Evolutionary conservation across 2,329 filamentous ascomycete species (phyloP).

Genomic region (Aspergillus thermomutatus): DNA sequence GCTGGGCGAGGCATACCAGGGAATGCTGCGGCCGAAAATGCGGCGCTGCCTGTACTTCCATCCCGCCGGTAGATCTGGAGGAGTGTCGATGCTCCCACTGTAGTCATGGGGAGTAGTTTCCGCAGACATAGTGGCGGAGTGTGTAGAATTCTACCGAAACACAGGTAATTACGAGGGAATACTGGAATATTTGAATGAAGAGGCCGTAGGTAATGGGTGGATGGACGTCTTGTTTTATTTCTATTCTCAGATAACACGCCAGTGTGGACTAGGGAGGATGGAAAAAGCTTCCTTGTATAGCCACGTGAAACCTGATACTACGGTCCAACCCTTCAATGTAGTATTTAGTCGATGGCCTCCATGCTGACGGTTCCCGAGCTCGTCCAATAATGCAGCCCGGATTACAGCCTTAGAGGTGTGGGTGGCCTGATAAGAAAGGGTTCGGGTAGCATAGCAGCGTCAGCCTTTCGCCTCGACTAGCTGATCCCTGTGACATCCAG

Average conservation of each 20-base stretch:
- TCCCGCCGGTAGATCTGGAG: slow-evolving; percentile 11
- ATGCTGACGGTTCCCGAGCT: not conserved
- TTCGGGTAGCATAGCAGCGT: not conserved
- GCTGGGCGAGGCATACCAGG: slow-evolving; percentile 68
- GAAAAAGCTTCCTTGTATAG: not conserved
- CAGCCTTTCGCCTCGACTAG: not conserved
- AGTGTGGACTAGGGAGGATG: not conserved
- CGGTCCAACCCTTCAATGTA: not conserved
- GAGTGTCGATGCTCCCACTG: not conserved
- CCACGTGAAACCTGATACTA: not conserved
- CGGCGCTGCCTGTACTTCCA: slow-evolving; percentile 58
- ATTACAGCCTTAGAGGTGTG: not conserved
- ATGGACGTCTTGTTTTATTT: not conserved
- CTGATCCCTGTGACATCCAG: too few species aligned
- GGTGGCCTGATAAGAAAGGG: not conserved
- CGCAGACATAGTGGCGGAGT: not conserved
- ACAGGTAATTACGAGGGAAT: not conserved
- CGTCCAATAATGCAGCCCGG: not conserved
- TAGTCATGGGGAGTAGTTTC: not conserved
- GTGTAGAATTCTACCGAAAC: too few species aligned
- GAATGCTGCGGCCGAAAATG: slow-evolving; percentile 48
- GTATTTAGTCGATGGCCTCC: not conserved
- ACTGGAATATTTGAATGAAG: not conserved
- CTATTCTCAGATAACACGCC: too few species aligned
- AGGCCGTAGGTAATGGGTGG: too few species aligned